Conservation (phyloP, 1,284 basidiomycete genomes). For the Inonotus obliquus region DNA sequence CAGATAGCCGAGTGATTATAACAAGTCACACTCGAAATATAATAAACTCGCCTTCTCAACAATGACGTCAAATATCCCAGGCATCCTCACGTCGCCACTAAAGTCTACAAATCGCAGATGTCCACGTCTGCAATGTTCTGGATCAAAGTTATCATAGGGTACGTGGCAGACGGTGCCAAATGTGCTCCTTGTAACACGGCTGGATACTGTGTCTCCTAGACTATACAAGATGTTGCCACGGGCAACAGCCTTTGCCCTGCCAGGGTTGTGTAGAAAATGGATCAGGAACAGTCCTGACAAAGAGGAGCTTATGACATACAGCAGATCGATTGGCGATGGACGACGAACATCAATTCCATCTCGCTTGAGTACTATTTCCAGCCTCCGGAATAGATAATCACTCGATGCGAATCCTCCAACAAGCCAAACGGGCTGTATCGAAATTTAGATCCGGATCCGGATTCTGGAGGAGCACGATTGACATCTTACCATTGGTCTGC, state of each 20-base stretch:
- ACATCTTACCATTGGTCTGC: constrained; percentile 47
- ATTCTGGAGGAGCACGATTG: no score
- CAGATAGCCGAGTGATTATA: no score
- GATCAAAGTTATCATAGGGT: constrained; percentile 55
- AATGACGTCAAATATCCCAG: constrained; percentile 64
- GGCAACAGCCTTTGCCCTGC: constrained; percentile 73
- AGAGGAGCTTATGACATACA: constrained; percentile 29
- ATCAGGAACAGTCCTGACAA: background rate
- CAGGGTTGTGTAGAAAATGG: background rate
- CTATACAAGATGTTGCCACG: constrained; percentile 77
- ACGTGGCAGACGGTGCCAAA: constrained; percentile 73
- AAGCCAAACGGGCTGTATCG: constrained; percentile 61
- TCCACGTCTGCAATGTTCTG: constrained; percentile 53
- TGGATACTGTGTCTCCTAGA: constrained; percentile 73
- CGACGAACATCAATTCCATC: constrained; percentile 57
- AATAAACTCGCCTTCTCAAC: constrained; percentile 22
- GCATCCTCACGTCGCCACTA: constrained; percentile 63
- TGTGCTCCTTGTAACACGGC: constrained; percentile 69
- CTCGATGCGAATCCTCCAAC: constrained; percentile 78
- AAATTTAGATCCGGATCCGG: background rate
- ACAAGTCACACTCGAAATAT: no score
- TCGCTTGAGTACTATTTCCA: constrained; percentile 56
- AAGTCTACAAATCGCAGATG: constrained; percentile 23
- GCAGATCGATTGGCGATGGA: constrained; percentile 69
- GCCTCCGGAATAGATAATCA: constrained; percentile 68